Evolutionary conservation across 768 basidiomycete species (phyloP).

Genomic region (Trametopsis cervina): DNA sequence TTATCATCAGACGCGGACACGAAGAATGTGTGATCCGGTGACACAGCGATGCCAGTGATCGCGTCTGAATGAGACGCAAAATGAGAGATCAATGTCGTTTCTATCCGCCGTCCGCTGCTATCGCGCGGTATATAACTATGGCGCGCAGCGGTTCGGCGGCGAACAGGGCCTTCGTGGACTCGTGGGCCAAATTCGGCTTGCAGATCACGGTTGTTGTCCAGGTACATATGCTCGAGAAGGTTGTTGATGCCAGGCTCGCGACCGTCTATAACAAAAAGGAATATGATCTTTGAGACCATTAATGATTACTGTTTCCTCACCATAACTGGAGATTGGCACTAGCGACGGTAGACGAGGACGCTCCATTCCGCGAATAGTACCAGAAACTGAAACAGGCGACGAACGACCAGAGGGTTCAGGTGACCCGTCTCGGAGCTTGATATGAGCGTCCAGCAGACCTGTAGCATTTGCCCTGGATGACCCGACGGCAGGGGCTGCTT

Average conservation of each 20-base stretch:
- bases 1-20: constrained; percentile 91
- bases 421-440: constrained; percentile 59
- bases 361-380: constrained; percentile 42
- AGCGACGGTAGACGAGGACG: constrained; percentile 45
- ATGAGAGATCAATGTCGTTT: constrained; percentile 79
- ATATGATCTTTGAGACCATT: background rate
- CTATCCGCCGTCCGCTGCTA: constrained; percentile 48
- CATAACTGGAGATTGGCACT: constrained; percentile 64
- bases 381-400: constrained; percentile 63
- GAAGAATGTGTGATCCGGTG: constrained; percentile 94
- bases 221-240: constrained; percentile 82
- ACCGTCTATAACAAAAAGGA: constrained; percentile 49
- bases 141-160: constrained; percentile 67
- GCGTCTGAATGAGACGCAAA: constrained; percentile 76
- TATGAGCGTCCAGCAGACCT: constrained; percentile 75
- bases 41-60: constrained; percentile 75
- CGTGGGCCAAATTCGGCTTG: constrained; percentile 90
- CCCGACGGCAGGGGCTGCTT: constrained; percentile 86
- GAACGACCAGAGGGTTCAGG: constrained; percentile 71
- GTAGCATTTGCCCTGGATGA: constrained; percentile 79
- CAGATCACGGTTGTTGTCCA: constrained; percentile 80
- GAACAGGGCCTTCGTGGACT: constrained; percentile 73
- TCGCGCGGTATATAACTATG: constrained; percentile 66
- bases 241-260: constrained; percentile 88
- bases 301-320: constrained; percentile 30